A percentile compares a stretch with the other conserved stretches of the same genome.
Conservation (phyloP, 805 yeast genomes). For the Ogataea angusta region DNA sequence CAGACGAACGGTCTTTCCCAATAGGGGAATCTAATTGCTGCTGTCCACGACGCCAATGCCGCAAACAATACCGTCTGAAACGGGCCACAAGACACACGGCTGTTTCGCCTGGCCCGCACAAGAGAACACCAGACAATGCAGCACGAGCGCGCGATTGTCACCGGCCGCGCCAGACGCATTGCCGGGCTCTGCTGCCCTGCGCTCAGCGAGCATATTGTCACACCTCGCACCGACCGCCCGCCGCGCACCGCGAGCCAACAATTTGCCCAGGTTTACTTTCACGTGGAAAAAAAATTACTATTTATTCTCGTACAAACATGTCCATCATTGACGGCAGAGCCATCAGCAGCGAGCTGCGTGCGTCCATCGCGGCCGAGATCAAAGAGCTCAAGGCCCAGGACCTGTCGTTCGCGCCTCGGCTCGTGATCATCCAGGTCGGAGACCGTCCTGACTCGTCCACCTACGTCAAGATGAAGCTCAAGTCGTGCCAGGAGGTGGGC, state of each 20-base stretch:
- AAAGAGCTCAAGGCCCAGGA: slow-evolving; percentile 38
- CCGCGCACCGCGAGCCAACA: slow-evolving; percentile 6
- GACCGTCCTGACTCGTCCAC: slow-evolving; percentile 85
- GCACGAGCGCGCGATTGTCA: no score
- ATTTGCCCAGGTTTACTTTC: not conserved
- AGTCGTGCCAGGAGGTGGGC: slow-evolving; percentile 83
- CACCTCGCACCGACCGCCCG: not conserved
- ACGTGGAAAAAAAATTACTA: slow-evolving; percentile 6
- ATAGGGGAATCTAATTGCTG: slow-evolving; percentile 1
- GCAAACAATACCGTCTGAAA: not conserved
- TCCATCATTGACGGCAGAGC: slow-evolving; percentile 57
- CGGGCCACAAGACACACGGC: not conserved
- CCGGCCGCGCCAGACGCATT: no score
- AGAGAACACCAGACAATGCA: no score
- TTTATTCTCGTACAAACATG: slow-evolving; percentile 17
- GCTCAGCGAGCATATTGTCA: not conserved
- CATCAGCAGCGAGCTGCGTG: slow-evolving; percentile 46
- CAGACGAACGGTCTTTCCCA: slow-evolving; percentile 1
- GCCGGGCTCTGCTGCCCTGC: no score
- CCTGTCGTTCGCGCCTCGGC: slow-evolving; percentile 63
- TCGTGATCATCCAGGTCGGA: slow-evolving; percentile 89
- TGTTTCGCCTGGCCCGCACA: not conserved
- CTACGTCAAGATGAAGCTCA: slow-evolving; percentile 86
- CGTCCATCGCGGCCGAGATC: slow-evolving; percentile 50
- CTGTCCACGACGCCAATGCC: not conserved